phyloP scores from a whole-genome alignment of 345 rosid species.

The Raphanus sativus region DNA sequence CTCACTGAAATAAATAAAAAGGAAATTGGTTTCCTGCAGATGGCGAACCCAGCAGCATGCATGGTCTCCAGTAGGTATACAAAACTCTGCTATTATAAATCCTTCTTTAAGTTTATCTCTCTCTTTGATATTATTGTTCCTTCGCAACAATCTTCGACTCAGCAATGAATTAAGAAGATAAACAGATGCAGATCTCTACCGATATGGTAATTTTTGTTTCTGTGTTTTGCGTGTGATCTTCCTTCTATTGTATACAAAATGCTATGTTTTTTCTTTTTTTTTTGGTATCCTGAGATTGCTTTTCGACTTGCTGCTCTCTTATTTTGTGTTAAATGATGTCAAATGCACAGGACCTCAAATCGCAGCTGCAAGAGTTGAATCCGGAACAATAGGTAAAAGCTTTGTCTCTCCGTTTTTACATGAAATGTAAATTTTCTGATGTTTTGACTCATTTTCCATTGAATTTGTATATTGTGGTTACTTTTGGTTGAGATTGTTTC shows the following conservation, averaged over 20 bases:
- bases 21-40: too few relatives aligned
- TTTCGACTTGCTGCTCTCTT: not conserved
- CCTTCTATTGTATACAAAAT: constrained; percentile 1
- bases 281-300: not conserved
- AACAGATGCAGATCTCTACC: constrained; percentile 70
- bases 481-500: constrained; percentile 10
- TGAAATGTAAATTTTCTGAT: not conserved
- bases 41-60: too few relatives aligned
- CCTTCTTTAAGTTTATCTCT: too few relatives aligned
- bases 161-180: constrained; percentile 53
- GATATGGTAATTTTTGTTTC: constrained; percentile 49
- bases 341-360: constrained; percentile 68
- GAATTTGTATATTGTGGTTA: not conserved
- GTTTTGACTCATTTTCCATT: not conserved
- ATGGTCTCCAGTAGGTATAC: too few relatives aligned
- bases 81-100: too few relatives aligned
- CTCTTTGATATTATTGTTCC: too few relatives aligned
- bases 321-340: constrained; percentile 11
- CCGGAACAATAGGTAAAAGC: constrained; percentile 84
- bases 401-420: constrained; percentile 1
- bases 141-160: constrained; percentile 54
- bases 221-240: not conserved
- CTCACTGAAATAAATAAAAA: too few relatives aligned
- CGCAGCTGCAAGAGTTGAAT: constrained; percentile 86
- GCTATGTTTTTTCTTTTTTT: not conserved